A percentile compares a stretch with the other conserved stretches of the same genome.
Evolutionary conservation across 148 eudicot genomes (phyloP).

Genomic region (Rhododendron ovatum): DNA sequence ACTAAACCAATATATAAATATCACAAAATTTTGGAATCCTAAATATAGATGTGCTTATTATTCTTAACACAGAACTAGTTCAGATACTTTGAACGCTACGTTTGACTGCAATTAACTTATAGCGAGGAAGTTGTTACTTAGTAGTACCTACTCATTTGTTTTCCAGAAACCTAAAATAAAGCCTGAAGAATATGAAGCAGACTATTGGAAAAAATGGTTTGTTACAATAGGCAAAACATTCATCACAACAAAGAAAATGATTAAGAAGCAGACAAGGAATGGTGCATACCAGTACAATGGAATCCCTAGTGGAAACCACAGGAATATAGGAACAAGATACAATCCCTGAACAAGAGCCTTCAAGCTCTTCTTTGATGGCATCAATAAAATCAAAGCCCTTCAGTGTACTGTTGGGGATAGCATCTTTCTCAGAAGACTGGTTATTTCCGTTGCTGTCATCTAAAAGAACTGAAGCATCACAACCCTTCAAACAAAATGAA

Average conservation of each 20-base stretch:
- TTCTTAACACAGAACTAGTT: background rate
- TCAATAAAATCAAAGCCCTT: constrained; percentile 11
- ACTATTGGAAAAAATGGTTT: background rate
- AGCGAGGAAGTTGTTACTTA: background rate
- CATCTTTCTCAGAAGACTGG: constrained; percentile 3
- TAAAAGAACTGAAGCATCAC: constrained; percentile 16
- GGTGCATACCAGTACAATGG: constrained; percentile 9
- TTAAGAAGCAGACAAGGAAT: background rate
- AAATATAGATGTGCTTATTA: background rate
- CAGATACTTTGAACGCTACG: background rate
- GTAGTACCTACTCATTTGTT: background rate
- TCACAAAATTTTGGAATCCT: too few relatives aligned
- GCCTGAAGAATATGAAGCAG: background rate
- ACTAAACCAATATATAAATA: too few relatives aligned
- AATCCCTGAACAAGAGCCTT: constrained; percentile 3
- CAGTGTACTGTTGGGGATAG: constrained; percentile 5
- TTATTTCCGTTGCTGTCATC: background rate
- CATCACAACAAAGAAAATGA: background rate
- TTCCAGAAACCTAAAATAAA: background rate
- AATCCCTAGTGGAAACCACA: constrained; percentile 17
- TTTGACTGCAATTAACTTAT: background rate
- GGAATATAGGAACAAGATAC: constrained; percentile 15
- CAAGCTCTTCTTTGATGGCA: constrained; percentile 13
- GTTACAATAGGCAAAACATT: background rate
- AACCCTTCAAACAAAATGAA: constrained; percentile 9